A percentile compares a stretch with the other conserved stretches of the same genome.
Evolutionary conservation across 495 filamentous ascomycete genomes (phyloP).

Genomic region (Melanomma pulvis-pyrius): DNA sequence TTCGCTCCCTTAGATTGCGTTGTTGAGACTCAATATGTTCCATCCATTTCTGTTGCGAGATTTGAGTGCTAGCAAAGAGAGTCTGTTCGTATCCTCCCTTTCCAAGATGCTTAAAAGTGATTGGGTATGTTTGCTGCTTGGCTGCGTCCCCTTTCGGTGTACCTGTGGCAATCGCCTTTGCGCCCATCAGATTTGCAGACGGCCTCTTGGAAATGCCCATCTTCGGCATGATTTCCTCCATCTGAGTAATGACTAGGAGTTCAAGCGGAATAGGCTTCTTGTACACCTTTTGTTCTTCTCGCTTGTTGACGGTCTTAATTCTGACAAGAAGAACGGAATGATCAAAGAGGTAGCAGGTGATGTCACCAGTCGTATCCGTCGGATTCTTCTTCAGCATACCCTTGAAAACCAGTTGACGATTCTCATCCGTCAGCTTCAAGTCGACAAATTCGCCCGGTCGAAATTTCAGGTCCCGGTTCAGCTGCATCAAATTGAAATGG

Average conservation of each 20-base stretch:
- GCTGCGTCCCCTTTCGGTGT: slow-evolving; percentile 48
- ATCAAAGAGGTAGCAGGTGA: slow-evolving; percentile 93
- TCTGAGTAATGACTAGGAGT: slow-evolving; percentile 88
- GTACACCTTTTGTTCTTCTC: slow-evolving; percentile 92
- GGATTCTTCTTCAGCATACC: slow-evolving; percentile 89
- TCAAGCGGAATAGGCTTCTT: slow-evolving; percentile 94
- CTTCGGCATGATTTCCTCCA: slow-evolving; percentile 90
- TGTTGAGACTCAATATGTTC: slow-evolving; percentile 93
- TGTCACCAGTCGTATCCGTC: slow-evolving; percentile 76
- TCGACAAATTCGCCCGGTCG: slow-evolving; percentile 85
- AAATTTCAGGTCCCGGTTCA: slow-evolving; percentile 89
- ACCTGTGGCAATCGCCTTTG: slow-evolving; percentile 46
- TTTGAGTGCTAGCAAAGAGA: slow-evolving; percentile 80
- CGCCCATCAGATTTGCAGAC: slow-evolving; percentile 81
- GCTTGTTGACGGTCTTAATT: slow-evolving; percentile 87
- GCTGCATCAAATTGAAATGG: slow-evolving; percentile 88
- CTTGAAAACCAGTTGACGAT: slow-evolving; percentile 90
- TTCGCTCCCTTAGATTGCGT: slow-evolving; percentile 76
- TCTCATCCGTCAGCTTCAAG: slow-evolving; percentile 90
- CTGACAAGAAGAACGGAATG: slow-evolving; percentile 88
- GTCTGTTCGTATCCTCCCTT: slow-evolving; percentile 92
- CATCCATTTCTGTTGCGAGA: slow-evolving; percentile 88
- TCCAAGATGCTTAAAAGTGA: slow-evolving; percentile 98
- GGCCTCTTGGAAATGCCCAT: slow-evolving; percentile 80
- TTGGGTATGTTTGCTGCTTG: slow-evolving; percentile 80